Evolutionary conservation across 2,329 filamentous ascomycete species (phyloP).

Genomic region (Ascochyta pisi): DNA sequence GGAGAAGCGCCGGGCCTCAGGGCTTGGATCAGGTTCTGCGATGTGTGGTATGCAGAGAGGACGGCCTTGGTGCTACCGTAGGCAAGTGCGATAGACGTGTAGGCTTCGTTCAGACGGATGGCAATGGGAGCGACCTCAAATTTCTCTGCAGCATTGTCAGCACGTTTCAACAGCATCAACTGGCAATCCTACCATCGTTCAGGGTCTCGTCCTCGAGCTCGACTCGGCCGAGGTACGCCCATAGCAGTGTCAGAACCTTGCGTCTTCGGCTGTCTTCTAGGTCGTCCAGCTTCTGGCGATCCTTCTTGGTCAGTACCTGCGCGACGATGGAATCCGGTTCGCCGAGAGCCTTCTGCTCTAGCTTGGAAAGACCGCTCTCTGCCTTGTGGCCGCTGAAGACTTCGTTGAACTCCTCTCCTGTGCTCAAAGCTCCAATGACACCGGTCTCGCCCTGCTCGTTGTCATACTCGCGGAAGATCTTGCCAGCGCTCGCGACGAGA

Average conservation of each 20-base stretch:
- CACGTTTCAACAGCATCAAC: background rate
- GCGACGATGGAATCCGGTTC: slow-evolving; percentile 61
- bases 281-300: slow-evolving; percentile 77
- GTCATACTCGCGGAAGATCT: slow-evolving; percentile 90
- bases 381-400: slow-evolving; percentile 78
- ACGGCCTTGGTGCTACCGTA: slow-evolving; percentile 86
- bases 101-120: slow-evolving; percentile 82
- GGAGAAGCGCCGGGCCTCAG: slow-evolving; percentile 83
- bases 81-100: slow-evolving; percentile 84
- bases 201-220: slow-evolving; percentile 80
- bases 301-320: slow-evolving; percentile 71
- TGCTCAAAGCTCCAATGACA: slow-evolving; percentile 80
- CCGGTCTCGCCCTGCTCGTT: slow-evolving; percentile 82
- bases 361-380: slow-evolving; percentile 79
- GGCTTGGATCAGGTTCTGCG: slow-evolving; percentile 90
- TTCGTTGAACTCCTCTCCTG: slow-evolving; percentile 83
- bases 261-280: slow-evolving; percentile 80
- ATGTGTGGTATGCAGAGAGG: slow-evolving; percentile 78
- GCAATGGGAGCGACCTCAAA: slow-evolving; percentile 88
- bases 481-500: slow-evolving; percentile 90
- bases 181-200: slow-evolving; percentile 62
- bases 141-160: slow-evolving; percentile 67
- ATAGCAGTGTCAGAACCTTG: slow-evolving; percentile 87
- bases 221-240: slow-evolving; percentile 91
- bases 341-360: slow-evolving; percentile 81